Evolutionary conservation across 306 rosid species (phyloP), one percentile per base, ranked within the genome.

Genomic region (Cucurbita argyrosperma): DNA sequence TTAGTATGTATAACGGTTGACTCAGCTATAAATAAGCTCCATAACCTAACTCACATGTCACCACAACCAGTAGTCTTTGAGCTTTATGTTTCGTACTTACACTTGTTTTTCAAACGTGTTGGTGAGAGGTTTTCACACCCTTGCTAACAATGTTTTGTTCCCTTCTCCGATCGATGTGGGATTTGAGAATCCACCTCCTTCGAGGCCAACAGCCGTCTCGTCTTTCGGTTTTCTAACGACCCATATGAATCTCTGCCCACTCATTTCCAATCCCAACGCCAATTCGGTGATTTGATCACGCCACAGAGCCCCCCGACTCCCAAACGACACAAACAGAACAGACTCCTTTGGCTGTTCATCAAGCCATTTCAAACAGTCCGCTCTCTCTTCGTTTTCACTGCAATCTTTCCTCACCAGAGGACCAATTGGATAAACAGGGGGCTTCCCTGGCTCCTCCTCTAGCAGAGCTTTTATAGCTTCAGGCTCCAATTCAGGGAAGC

Each of bases 401-500:
- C 60, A 45, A 9, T 76, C 81, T 60, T 52, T 4, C 23, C 76
- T 84, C 46, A 84, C 82, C 0, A 84, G 59, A 19, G 87, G 87
- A 21, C 96, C 96, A 2, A 90, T 81, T 26, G 90, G 86, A 77
- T 84, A 85, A 45, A 85, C 71, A 53, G 78, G 85, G 0, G 90
- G 89, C 11, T 57, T 75, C 0, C 86, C 85, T 1, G 79, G 81
- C 74, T 82, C 80, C 0, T 50, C 54, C 53, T 60, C 74, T 5
- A 57, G 83, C 39, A 90, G 67, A 0, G 80, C 58, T 45, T 75
- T 63, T 0, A 87, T 5, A 3, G 88, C 72, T 6, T 79, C 84
- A 8, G 84, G 88, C 79, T 90, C 96, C 43, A 90, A 72, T 26
- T 88, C 95, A 10, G 14, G 0, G 75, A 87, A 90, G 72, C 88